Percentiles rank a stretch among this genome's conserved stretches.
Evolutionary conservation across 192 early-diverging fungal genomes (phyloP).

Genomic region (Dimargaris verticillata): DNA sequence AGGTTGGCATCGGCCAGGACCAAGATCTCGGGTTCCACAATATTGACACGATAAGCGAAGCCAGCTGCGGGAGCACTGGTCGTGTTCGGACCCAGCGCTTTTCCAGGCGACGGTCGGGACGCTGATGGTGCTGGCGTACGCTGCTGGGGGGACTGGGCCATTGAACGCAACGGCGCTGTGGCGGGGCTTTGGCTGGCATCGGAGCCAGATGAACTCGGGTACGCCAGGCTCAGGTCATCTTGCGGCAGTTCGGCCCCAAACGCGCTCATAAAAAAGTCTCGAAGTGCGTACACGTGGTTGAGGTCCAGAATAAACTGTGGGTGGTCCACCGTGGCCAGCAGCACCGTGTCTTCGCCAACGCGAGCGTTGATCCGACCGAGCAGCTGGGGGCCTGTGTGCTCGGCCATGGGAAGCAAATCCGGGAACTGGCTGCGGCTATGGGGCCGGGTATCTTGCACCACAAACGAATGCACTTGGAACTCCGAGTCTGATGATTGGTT

Average conservation of each 20-base stretch:
- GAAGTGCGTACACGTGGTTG: slow-evolving; percentile 68
- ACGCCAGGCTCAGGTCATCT: no score
- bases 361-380: slow-evolving; percentile 26
- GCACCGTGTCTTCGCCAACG: slow-evolving; percentile 30
- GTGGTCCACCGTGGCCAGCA: slow-evolving; percentile 58
- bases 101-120: neutral
- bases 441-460: slow-evolving; percentile 64
- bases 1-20: slow-evolving; percentile 59
- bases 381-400: slow-evolving; percentile 43
- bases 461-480: slow-evolving; percentile 46
- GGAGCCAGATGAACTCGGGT: neutral
- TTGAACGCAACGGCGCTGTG: neutral
- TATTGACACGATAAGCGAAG: slow-evolving; percentile 58
- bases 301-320: slow-evolving; percentile 72
- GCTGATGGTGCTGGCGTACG: neutral
- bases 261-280: slow-evolving; percentile 57
- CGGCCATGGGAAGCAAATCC: slow-evolving; percentile 62
- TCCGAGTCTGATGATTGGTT: slow-evolving; percentile 53
- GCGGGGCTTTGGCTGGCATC: neutral
- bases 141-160: neutral
- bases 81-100: neutral
- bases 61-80: slow-evolving; percentile 9
- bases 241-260: slow-evolving; percentile 20
- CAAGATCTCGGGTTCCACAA: slow-evolving; percentile 68
- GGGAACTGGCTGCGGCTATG: slow-evolving; percentile 60